Base-by-base conservation (phyloP, 495 filamentous ascomycete genomes). In the Chaetomium tenue region DNA sequence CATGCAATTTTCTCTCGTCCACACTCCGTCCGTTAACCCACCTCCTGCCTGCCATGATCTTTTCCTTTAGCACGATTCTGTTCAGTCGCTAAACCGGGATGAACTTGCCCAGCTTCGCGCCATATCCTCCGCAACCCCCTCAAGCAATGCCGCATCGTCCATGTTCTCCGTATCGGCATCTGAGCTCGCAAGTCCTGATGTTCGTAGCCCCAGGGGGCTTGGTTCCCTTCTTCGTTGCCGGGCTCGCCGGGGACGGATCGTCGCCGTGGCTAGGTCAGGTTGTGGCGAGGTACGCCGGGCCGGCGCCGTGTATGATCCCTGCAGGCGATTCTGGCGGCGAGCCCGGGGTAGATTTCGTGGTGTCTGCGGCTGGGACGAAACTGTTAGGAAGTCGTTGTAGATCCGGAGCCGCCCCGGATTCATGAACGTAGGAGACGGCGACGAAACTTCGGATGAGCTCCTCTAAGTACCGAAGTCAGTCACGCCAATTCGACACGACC, bases 351-450 rank as follows among this genome's bases (percentile, higher is more conserved):
- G 72, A 58, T 83, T 77, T 39, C 75, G 75, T 9, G 84, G 83
- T 11, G 84, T 87, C 62, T 82, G 82, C 20, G 84, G 84, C 66
- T 87, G 84, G 3, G 73, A 75, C 3, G 72, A 74, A 26, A 81
- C 74, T 11, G 83, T 76, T 52, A 83, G 63, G 40, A 67, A 68
- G 64, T 87, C 84, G 66, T 84, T 76, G 67, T 86, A 87, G 30
- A 85, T 70, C n/a, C 69, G 68, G 46, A 68, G 66, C 16, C 39
- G 11, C 12, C 16, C 26, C 0, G 62, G 50, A 0, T 54, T 60
- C 18, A 26, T 56, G 6, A 44, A 1, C 58, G 28, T 26, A 56
- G 51, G 13, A 3, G 16, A 13, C 22, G 50, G 13, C 22, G 64
- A 59, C 13, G 63, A 33, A 30, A 25, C 12, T 2, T 39, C 50